Percentiles rank a stretch among this genome's conserved stretches.
Conservation (phyloP, 2,329 filamentous ascomycete genomes). For the Didymella exigua region DNA sequence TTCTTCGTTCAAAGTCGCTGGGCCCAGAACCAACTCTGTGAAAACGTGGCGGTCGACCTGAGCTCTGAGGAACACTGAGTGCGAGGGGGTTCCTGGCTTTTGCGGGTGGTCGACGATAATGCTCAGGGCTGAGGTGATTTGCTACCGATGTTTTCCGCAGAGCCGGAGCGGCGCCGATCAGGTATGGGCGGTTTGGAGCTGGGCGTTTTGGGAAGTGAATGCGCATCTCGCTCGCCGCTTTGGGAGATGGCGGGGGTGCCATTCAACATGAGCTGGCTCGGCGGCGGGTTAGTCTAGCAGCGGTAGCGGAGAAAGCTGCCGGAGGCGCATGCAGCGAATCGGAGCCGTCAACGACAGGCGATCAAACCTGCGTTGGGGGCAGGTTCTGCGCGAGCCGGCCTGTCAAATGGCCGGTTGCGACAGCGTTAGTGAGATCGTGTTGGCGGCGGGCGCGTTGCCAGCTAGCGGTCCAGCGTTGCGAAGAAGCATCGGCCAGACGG, state of each 20-base stretch:
- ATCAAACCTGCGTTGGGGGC: not conserved
- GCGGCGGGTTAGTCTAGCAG: not conserved
- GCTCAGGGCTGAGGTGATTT: not conserved
- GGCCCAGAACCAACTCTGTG: not conserved
- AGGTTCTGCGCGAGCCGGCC: not conserved
- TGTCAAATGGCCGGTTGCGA: not conserved
- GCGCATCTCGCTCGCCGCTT: conserved; percentile 15
- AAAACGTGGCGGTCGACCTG: not conserved
- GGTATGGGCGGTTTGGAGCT: not conserved
- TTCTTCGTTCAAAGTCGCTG: not conserved
- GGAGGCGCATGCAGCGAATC: conserved; percentile 4
- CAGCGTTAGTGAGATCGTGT: not conserved
- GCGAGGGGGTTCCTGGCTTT: not conserved
- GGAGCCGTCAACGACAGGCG: not conserved
- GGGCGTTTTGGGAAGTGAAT: conserved; percentile 2
- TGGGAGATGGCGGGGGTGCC: conserved; percentile 25
- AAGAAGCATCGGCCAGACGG: conserved; percentile 6
- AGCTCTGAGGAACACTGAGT: too few relatives aligned
- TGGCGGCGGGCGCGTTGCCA: too few relatives aligned
- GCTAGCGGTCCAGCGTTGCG: conserved; percentile 4
- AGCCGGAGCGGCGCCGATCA: conserved; percentile 1
- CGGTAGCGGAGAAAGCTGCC: conserved; percentile 3
- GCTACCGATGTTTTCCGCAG: not conserved
- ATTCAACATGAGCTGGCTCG: not conserved
- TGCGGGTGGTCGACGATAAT: not conserved